Base-by-base conservation (phyloP, 176 grass and related monocot species). In the Melocanna baccifera region DNA sequence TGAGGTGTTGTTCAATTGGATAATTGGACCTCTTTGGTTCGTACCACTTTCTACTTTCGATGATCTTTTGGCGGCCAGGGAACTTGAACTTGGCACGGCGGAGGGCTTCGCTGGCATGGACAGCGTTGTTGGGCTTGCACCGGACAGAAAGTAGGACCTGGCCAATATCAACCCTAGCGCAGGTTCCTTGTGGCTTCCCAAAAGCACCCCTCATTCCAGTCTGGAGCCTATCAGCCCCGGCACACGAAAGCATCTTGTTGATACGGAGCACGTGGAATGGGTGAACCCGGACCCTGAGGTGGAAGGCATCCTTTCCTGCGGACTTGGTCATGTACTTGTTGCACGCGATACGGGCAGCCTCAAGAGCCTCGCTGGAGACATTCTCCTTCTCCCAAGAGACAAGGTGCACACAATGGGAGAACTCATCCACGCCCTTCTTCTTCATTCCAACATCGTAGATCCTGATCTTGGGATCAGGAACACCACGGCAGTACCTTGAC, bases 391-490 rank as follows among this genome's bases (percentile, higher is more conserved):
- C 94, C 89, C 91, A 94, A 12, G 87, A 90, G 74, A 81, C 89
- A 10, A 97, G 87, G 55, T 94, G 89, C 26, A 97, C 75, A 30
- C 87, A 94, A 83, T 90, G 89, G 11, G 91, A 87, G 55, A 93
- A 91, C 68, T 93, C 89, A 81, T 97, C 91, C 1, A 84, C 91
- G 0, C 89, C 89, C 76, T 88, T 94, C 84, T 9, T 91, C 91
- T 96, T 96, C 94, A 96, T 96, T 11, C 91, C 91, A 5, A 96
- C 91, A 80, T 96, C 94, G 0, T 96, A 96, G 86, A 96, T 93
- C 65, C 91, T 88, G 77, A 96, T 93, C 94, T 96, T 93, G 4
- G 94, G 81, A 6, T 91, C 94, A 53, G 91, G 94, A 2, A 96
- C 94, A 87, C 94, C 86, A 91, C 91, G 89, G 81, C 91, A 96